Evolutionary conservation across 768 basidiomycete species (phyloP), one percentile per base, ranked within the genome.

Genomic region (Leucocoprinus sp.): DNA sequence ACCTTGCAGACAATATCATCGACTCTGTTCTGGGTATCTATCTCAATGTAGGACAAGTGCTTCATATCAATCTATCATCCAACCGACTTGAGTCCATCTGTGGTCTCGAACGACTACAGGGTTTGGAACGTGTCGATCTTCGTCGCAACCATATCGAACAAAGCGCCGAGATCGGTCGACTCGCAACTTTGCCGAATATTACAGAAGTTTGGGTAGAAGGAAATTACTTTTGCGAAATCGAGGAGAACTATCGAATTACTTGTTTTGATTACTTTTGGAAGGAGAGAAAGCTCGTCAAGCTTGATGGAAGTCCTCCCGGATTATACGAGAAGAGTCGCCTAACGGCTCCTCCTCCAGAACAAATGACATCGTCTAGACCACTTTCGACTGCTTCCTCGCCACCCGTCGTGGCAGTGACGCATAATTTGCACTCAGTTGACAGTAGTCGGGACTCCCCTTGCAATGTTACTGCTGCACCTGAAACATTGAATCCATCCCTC

Each of bases 1-100:
- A 96, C 64, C 77, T 99, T n/a, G 74, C 88, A 12, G 86, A 93
- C 63, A 99, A 99, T 67, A 90, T 99, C 79, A 92, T 99, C 54
- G 92, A 95, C 60, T 93, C 93, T 14, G 84, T 98, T 14, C 76
- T 93, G 3, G 86, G 88, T 22, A 88, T 96, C 48, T 87, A 92
- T 57, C 75, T 76, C 28, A 77, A 80, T 42, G 74, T 97, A 28
- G 89, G 88, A 1, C 80, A 83, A 50, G 71, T 96, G 19, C 69
- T 82, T 14, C 69, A 74, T 5, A 69, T 98, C 55, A 92, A 95
- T 62, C 72, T 98, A 14, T 75, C 87, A 1, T 69, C 74, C 44
- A 98, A 98, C 57, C 80, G 95, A 4, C 78, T 97, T 41, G 91
- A 95, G 57, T 92, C 90, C n/a, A 77, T 98, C 43, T 93, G 91